Evolutionary conservation across 106 monocot genomes (phyloP), one percentile per base, ranked within the genome.

Genomic region (Acorus calamus): DNA sequence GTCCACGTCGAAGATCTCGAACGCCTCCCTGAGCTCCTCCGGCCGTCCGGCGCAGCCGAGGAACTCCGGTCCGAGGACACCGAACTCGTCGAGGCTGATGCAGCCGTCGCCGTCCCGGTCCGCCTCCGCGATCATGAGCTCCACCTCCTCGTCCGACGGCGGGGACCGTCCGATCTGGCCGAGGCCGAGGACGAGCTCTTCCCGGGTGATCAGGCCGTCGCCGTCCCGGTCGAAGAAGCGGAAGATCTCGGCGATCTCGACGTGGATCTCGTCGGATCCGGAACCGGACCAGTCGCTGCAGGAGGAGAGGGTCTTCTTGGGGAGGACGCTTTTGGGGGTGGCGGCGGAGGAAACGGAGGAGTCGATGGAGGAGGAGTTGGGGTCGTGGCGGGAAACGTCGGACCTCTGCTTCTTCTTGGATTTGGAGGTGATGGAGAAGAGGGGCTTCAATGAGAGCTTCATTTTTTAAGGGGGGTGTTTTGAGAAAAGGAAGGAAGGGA

Each of bases 61-160:
- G 4, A 57, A 71, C 3, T 41, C 43, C 57, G 61, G n/a, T 52
- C 64, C 68, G 46, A 81, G 57, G 13, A 53, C 75, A 0, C 68
- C 47, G 69, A 83, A 87, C 71, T 87, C 87, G 42, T 50, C 57
- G 9, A 69, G 64, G 69, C 71, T 71, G 42, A 87, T 80, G 71
- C 69, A 83, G 1, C 87, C 87, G 66, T 87, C 83, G 43, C 63
- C 64, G 66, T 87, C 65, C 46, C 74, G 8, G 69, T 87, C 87
- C 62, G 77, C 73, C 61, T 77, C 83, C 11, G 67, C 42, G 71
- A 87, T 87, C 83, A 86, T 86, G 47, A 13, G 61, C 5, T 49
- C 52, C 4, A 77, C 46, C 50, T 80, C 71, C 11, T 64, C 69
- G 49, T 69, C 72, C 6, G 73, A 63, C 28, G 28, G 28, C 28